Conservation (phyloP, 1,284 basidiomycete genomes). For the Taiwanofungus camphoratus region DNA sequence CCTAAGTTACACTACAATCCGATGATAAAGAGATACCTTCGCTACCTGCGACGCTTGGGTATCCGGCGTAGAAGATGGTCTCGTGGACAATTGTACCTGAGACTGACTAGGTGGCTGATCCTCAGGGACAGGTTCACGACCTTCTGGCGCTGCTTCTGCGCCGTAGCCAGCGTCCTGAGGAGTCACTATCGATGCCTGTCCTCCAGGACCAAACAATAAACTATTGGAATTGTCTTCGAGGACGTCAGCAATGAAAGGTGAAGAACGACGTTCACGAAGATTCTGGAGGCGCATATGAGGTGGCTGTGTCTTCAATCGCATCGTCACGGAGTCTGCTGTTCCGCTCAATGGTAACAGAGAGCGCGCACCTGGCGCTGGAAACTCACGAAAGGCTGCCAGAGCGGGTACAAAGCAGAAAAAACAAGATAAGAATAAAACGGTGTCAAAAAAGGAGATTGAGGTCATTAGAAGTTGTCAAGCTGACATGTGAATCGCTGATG, state of each 20-base stretch:
- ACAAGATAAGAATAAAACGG: no score
- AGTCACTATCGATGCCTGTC: conserved; percentile 10
- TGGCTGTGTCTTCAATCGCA: conserved; percentile 7
- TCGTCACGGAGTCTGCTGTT: background rate
- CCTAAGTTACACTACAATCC: no score
- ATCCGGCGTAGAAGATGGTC: background rate
- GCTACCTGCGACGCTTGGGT: background rate
- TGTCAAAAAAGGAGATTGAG: no score
- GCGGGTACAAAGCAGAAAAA: background rate
- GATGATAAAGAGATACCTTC: no score
- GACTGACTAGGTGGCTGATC: background rate
- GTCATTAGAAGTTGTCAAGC: no score
- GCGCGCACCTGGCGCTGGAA: conserved; percentile 7
- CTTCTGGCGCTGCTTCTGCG: conserved; percentile 1
- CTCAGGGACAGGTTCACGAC: background rate
- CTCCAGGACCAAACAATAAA: conserved; percentile 11
- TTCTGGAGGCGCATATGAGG: background rate
- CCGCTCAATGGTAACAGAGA: background rate
- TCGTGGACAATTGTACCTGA: background rate
- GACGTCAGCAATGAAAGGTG: background rate
- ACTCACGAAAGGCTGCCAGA: conserved; percentile 1
- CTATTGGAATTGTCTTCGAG: conserved; percentile 1
- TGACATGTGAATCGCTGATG: no score
- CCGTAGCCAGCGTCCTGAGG: background rate
- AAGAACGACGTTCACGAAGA: conserved; percentile 3